Base-by-base conservation (phyloP, 2,329 filamentous ascomycete species). In the Cladophialophora bantiana region DNA sequence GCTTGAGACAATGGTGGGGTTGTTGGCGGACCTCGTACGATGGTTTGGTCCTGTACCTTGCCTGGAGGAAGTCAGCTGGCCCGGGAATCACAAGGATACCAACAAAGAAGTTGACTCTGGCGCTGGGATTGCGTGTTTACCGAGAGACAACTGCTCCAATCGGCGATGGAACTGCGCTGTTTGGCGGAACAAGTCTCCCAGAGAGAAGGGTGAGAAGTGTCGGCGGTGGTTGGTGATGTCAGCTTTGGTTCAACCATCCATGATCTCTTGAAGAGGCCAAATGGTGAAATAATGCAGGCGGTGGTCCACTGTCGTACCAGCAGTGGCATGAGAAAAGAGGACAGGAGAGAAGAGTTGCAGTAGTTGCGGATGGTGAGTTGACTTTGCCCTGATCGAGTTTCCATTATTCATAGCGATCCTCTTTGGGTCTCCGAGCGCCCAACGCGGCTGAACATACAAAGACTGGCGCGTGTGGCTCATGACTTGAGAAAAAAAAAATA, bases 351-450 rank as follows among this genome's bases (percentile, higher is more conserved):
- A 6, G 42, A 18, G 42, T 26, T 48, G 42, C 42, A 48, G 42
- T 48, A 48, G 42, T 20, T 48, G 42, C n/a, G 42, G 26, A 26
- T 26, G 64, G 20, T 40, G 54, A 58, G 52, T 40, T 53, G 52
- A 55, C 57, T 56, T 60, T 68, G 59, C 36, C 63, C 60, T 42
- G 59, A 68, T 68, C 63, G 68, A 70, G 66, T 70, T 70, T 70
- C 68, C 55, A 70, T 70, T 70, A 70, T 66, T 68, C 68, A 70
- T 62, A 70, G 59, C 61, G 53, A 59, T 60, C 59, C 36, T 58
- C 35, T 62, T 35, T 32, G 45, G 53, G 59, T 65, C 61, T 65
- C 45, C 20, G 18, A 50, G 18, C 58, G 64, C 64, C 60, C 64
- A 63, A 60, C 35, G 38, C 50, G 48, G 45, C 58, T 20, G 52